A percentile compares a stretch with the other conserved stretches of the same genome.
These are phyloP conservation scores for Colletotrichum sp. DNA, from an alignment of 2,329 filamentous ascomycete genomes.

Conservation along the genomic window DNA sequence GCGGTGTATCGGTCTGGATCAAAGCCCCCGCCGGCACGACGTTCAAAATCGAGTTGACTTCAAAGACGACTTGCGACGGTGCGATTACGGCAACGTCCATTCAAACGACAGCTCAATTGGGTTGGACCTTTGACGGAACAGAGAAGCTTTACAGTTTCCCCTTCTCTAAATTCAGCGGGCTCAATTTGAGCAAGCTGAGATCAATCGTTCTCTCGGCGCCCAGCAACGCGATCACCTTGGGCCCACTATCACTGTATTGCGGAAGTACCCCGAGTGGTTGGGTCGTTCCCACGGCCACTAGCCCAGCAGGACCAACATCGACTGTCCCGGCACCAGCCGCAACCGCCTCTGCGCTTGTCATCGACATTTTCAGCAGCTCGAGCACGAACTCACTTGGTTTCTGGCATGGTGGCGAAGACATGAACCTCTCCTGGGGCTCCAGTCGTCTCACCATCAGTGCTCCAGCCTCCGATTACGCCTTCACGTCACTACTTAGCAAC, in stretches of 20 bases:
- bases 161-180: constrained; percentile 53
- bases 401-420: constrained; percentile 71
- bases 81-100: constrained; percentile 36
- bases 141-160: constrained; percentile 65
- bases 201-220: constrained; percentile 56
- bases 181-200: constrained; percentile 57
- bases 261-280: constrained; percentile 55
- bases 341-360: constrained; percentile 54
- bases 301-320: constrained; percentile 44
- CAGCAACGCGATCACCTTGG: constrained; percentile 52
- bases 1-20: constrained; percentile 61
- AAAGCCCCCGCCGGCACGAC: constrained; percentile 56
- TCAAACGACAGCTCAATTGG: constrained; percentile 52
- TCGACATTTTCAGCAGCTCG: constrained; percentile 63
- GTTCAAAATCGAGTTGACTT: constrained; percentile 57
- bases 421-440: constrained; percentile 55
- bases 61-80: constrained; percentile 48
- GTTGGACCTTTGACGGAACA: constrained; percentile 65
- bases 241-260: constrained; percentile 65
- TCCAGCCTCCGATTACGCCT: constrained; percentile 54
- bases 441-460: constrained; percentile 52
- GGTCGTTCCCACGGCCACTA: constrained; percentile 44
- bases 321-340: constrained; percentile 56
- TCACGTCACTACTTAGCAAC: constrained; percentile 59
- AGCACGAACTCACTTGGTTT: constrained; percentile 63